Evolutionary conservation across 208 protist genomes (phyloP), one percentile per base, ranked within the genome.

Genomic region (Phytomonas sp.): DNA sequence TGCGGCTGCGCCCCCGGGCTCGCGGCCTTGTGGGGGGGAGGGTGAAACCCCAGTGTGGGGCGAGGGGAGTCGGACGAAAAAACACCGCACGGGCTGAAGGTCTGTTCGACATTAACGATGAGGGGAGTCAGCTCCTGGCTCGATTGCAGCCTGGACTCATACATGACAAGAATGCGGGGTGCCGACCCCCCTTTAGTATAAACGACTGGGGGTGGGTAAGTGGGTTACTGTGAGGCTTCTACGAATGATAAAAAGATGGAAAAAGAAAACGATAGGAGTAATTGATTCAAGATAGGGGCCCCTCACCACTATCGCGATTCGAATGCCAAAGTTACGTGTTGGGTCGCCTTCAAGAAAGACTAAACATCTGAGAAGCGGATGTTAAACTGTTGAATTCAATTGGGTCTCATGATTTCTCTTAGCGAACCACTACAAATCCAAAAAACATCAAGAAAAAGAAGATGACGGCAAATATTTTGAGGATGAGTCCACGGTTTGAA

Each of bases 391-490:
- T 56, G 26, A 0, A 56, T 26, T 7, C 23, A 19, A 23, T 56
- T 56, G 19, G 16, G 45, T 56, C 0, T 56, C 8, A 56, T 19
- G 45, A 56, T 56, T 56, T 4, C 45, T 14, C 3, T 87, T 70
- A 96, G 1, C 87, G 82, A n/a, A 96, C 89, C 52, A 97, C 86
- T 12, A 97, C 56, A 63, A 97, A 76, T 34, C 89, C 91, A 78
- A 98, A 98, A 29, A 98, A 84, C 7, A 98, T 72, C 29, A 98
- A 78, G 67, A 98, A 97, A 31, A 97, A 77, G 61, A 98, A 89
- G 29, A 98, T 73, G 14, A 97, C 76, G 19, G 79, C 89, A 74
- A 98, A 94, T 32, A 98, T 81, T 74, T 97, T 97, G 71, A 98
- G 67, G 72, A 98, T 97, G n/a, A 98, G 81, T 8, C 84, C 80